Evolutionary conservation across 352 stramenopile genomes (phyloP).

Genomic region (Thraustochytrium sp.): DNA sequence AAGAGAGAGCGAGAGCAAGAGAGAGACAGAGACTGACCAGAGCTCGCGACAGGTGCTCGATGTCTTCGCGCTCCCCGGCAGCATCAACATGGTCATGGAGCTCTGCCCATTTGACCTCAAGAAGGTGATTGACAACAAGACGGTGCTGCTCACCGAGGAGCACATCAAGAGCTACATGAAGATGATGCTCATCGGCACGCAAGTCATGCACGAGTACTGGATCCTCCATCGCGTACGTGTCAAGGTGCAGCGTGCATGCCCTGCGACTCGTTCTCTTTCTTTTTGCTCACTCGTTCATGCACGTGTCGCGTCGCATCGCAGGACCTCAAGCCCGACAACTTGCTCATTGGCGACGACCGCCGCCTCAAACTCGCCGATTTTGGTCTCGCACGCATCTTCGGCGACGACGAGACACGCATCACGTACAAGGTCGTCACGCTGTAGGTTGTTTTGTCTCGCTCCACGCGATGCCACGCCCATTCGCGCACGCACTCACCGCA

Average conservation of each 20-base stretch:
- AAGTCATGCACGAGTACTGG: constrained; percentile 70
- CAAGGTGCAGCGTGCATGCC: neutral
- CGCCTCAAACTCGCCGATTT: constrained; percentile 79
- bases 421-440: constrained; percentile 74
- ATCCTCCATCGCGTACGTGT: constrained; percentile 61
- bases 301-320: neutral
- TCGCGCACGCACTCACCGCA: constrained; percentile 54
- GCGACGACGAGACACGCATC: constrained; percentile 66
- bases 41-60: constrained; percentile 74
- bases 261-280: neutral
- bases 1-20: no score
- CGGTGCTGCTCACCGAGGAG: constrained; percentile 66
- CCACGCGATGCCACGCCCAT: constrained; percentile 52
- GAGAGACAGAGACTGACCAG: no score
- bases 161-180: constrained; percentile 79
- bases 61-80: constrained; percentile 75
- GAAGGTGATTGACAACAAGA: constrained; percentile 78
- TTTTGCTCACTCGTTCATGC: neutral
- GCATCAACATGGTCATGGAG: constrained; percentile 80
- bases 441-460: neutral
- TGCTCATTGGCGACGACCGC: constrained; percentile 68
- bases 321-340: constrained; percentile 77
- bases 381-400: constrained; percentile 71
- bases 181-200: constrained; percentile 68
- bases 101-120: constrained; percentile 74